Conservation (phyloP, 2,329 filamentous ascomycete species). For the Colletotrichum horii region DNA sequence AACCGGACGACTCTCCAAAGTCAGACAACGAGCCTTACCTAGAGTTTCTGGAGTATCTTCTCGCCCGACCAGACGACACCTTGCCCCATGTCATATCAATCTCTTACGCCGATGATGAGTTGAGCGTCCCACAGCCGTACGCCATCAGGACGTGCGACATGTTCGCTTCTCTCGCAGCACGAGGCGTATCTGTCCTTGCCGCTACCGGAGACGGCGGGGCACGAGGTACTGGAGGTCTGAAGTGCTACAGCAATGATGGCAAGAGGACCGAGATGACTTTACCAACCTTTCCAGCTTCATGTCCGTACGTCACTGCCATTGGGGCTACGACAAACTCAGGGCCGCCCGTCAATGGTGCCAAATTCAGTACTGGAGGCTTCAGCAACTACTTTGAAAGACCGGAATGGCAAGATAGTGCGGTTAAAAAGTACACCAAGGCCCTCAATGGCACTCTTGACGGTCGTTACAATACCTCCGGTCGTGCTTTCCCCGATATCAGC, state of each 20-base stretch:
- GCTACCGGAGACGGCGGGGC: conserved; percentile 58
- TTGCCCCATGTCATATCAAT: conserved; percentile 63
- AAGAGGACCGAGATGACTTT: conserved; percentile 59
- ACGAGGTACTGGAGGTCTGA: conserved; percentile 49
- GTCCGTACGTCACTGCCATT: conserved; percentile 71
- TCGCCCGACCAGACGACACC: conserved; percentile 45
- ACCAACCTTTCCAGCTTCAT: conserved; percentile 69
- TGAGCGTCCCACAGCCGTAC: conserved; percentile 56
- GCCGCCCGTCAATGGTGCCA: conserved; percentile 44
- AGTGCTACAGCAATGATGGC: conserved; percentile 65
- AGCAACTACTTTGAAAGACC: conserved; percentile 53
- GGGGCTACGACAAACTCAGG: conserved; percentile 57
- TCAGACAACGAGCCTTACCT: conserved; percentile 63
- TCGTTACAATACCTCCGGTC: conserved; percentile 49
- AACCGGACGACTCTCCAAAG: conserved; percentile 30
- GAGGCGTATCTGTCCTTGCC: conserved; percentile 56
- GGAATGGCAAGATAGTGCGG: conserved; percentile 48
- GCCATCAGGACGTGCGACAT: conserved; percentile 57
- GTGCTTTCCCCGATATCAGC: conserved; percentile 57
- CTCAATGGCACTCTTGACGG: conserved; percentile 47
- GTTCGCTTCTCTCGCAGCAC: conserved; percentile 57
- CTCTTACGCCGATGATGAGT: conserved; percentile 65
- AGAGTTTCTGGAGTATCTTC: conserved; percentile 56
- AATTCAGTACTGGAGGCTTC: conserved; percentile 58
- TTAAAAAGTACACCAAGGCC: conserved; percentile 42